phyloP scores from a whole-genome alignment of 2,329 filamentous ascomycete species.

The Pseudogymnoascus sp. region DNA sequence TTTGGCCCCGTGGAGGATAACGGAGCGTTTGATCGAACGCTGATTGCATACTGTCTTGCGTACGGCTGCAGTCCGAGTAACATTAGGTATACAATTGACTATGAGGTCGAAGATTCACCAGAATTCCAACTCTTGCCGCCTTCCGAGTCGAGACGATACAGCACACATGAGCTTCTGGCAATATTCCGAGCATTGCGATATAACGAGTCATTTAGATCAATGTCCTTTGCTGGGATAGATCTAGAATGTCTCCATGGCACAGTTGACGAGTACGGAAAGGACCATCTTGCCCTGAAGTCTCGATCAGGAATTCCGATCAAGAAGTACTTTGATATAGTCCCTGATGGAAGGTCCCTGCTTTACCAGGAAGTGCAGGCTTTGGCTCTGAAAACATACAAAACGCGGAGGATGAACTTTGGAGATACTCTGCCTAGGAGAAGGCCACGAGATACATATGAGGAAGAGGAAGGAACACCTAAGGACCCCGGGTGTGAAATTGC shows the following conservation, averaged over 20 bases:
- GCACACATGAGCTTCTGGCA: conserved; percentile 56
- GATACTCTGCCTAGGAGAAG: conserved; percentile 51
- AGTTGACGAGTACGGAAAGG: conserved; percentile 50
- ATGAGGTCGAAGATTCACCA: conserved; percentile 58
- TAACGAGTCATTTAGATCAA: conserved; percentile 60
- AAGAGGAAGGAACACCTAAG: conserved; percentile 42
- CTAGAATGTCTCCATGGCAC: conserved; percentile 58
- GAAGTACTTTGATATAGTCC: conserved; percentile 27
- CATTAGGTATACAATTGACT: conserved; percentile 56
- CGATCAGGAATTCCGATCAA: conserved; percentile 36
- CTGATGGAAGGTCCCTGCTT: conserved; percentile 42
- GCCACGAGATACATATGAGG: conserved; percentile 34
- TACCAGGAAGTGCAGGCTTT: conserved; percentile 63
- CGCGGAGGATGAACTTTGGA: conserved; percentile 59
- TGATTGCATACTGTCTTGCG: conserved; percentile 62
- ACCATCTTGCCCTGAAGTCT: conserved; percentile 54
- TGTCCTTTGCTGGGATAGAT: conserved; percentile 59
- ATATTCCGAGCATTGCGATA: conserved; percentile 64
- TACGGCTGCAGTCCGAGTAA: conserved; percentile 59
- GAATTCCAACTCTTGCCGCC: conserved; percentile 58
- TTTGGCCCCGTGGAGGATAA: conserved; percentile 47
- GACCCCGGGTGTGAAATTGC: conserved; percentile 63
- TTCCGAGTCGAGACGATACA: conserved; percentile 47
- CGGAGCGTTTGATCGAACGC: conserved; percentile 56
- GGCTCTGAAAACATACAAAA: conserved; percentile 55